Conservation (phyloP, 345 rosid genomes). For the Eucalyptus coolabah region DNA sequence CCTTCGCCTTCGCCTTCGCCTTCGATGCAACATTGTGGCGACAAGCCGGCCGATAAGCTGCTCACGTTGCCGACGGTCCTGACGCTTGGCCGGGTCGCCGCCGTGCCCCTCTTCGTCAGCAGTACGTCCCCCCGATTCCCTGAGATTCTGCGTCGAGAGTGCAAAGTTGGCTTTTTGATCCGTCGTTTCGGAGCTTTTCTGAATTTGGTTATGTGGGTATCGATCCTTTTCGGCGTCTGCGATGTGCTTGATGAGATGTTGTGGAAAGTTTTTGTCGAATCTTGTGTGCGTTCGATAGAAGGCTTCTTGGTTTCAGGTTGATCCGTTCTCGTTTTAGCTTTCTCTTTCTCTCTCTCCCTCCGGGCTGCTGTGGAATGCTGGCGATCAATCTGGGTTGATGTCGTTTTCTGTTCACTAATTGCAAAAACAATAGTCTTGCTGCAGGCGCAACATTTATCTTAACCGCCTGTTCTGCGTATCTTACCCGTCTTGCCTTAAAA, state of each 20-base stretch:
- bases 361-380: background rate
- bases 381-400: background rate
- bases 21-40: constrained; percentile 8
- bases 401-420: background rate
- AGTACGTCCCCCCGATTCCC: constrained; percentile 25
- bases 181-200: background rate
- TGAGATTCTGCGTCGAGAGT: background rate
- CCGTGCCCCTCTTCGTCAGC: constrained; percentile 75
- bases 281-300: background rate
- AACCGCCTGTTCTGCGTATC: background rate
- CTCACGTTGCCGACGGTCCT: constrained; percentile 86
- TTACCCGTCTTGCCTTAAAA: background rate
- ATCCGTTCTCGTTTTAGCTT: background rate
- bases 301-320: background rate
- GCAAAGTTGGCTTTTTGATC: background rate
- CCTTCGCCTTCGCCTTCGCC: background rate
- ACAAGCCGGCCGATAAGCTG: constrained; percentile 20
- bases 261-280: background rate
- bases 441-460: background rate
- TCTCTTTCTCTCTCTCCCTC: background rate
- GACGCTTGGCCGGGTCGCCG: constrained; percentile 92
- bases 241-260: background rate
- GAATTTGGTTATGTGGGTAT: background rate
- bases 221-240: background rate
- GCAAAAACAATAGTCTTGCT: background rate